These are phyloP conservation scores for Chalciporus piperatus DNA, from an alignment of 768 basidiomycete genomes.

Conservation along the genomic window DNA sequence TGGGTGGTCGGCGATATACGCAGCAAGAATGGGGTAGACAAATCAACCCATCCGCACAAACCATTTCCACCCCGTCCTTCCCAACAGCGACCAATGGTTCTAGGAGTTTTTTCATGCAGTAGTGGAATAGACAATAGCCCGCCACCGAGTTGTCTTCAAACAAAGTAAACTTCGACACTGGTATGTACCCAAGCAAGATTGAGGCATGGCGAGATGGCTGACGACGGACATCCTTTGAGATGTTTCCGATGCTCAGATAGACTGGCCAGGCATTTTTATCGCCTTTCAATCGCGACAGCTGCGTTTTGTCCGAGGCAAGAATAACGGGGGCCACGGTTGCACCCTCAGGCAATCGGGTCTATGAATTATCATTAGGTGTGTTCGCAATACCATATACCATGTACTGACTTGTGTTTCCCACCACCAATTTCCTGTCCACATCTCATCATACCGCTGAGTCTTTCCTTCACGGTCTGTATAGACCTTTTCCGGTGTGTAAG, in stretches of 20 bases:
- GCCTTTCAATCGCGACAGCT: no score
- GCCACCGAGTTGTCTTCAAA: constrained; percentile 16
- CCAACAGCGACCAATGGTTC: constrained; percentile 31
- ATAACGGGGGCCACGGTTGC: constrained; percentile 7
- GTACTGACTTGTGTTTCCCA: constrained; percentile 15
- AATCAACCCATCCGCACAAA: constrained; percentile 21
- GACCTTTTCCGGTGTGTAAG: constrained; percentile 29
- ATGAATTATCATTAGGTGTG: neutral
- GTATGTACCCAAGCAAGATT: constrained; percentile 39
- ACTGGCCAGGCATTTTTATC: constrained; percentile 18
- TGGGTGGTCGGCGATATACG: constrained; percentile 40
- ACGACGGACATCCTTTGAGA: constrained; percentile 38
- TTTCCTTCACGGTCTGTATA: constrained; percentile 13
- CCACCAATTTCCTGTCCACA: constrained; percentile 40
- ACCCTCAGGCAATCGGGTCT: constrained; percentile 1
- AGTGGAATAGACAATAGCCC: constrained; percentile 35
- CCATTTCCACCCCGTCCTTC: constrained; percentile 17
- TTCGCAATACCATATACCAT: constrained; percentile 12
- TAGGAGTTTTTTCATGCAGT: constrained; percentile 34
- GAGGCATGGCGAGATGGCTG: constrained; percentile 34
- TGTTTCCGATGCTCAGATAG: constrained; percentile 37
- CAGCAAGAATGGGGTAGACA: constrained; percentile 40
- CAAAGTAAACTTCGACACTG: no score
- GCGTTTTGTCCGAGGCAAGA: constrained; percentile 22
- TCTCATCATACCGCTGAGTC: constrained; percentile 32